Base-by-base conservation (phyloP, 1,284 basidiomycete genomes). In the Rhodofomes roseus region DNA sequence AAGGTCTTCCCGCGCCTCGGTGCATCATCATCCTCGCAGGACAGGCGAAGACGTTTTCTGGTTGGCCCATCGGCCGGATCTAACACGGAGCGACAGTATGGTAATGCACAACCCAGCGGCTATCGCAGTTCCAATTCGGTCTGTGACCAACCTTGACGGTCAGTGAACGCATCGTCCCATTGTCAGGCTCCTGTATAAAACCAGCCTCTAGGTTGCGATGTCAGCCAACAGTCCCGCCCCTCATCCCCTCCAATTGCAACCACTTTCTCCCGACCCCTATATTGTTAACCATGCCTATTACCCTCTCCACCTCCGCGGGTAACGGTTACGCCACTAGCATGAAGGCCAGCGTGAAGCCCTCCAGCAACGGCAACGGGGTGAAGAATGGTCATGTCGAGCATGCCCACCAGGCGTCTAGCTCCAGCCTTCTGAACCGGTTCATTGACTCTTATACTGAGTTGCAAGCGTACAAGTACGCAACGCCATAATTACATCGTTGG, bases 391-490 rank as follows among this genome's bases (percentile, higher is more conserved):
- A 62, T 55, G 37, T 57, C 27, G 40, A 48, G 20, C 29, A 4
- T 2, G 12, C 34, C 31, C 31, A 52, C 27, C 31, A 56, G 29
- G 55, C 56, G 16, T 55, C 60, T 3, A 40, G 59, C 23, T 40
- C 64, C 11, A 59, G 65, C 18, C 66, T 71, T 12, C 63, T 71
- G 48, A 34, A 41, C 48, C 68, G 66, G 51, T 73, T 73, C 62
- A 55, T 73, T 50, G 63, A 71, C 34, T 65, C 70, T 18, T 65
- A 71, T 58, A 62, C 65, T 1, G 66, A 70, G 44, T 62, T 73
- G 16, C 62, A 67, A 27, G 57, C 55, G 9, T 70, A 68, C 68
- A 68, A 65, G 72, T 73, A 36, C 51, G 68, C 65, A 27, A 25
- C 39, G 50, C 14, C 11, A 39, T 6, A 14, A 22, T 31, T 1